Base-by-base conservation (phyloP, 2,329 filamentous ascomycete genomes). In the Lachnellula subtilissima region DNA sequence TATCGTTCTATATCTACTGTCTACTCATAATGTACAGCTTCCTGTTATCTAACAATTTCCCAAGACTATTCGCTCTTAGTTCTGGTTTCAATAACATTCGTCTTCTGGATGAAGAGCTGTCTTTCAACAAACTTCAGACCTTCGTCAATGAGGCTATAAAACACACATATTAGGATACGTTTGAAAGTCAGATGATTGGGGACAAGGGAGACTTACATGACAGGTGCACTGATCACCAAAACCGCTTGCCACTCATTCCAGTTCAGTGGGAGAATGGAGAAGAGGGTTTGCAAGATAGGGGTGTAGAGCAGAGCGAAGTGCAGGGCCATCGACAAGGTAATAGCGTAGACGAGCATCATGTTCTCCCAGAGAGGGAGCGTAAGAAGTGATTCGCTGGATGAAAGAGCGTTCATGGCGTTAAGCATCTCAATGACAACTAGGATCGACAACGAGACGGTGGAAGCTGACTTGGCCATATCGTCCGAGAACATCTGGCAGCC, bases 381-480 rank as follows among this genome's bases (percentile, higher is more conserved):
- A 54, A 99, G 75, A 12, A 99, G 84, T 15, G 90, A 96, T 75
- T 99, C 94, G 73, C 90, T 96, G 0, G 91, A 96, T 1, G 91
- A 97, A 35, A 99, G 82, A 0, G 93, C 94, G 71, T 99, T 99
- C 88, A 97, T 93, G 66, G 94, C 94, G 75, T 99, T 99, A 71
- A 99, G 83, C 94, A 99, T 99, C 77, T 99, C 94, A 69, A 99
- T 97, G 58, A 97, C 91, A 47, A 99, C 94, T 17, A 99, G 81
- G 67, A 88, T 88, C 3, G 90, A 96, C 59, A 99, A 81, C 6
- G 91, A 97, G 28, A 99, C 86, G 1, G 94, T 99, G 19, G 91
- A 96, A 2, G 91, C 94, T 5, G 92, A 84, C 74, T 93, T 92
- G 64, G 92, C 85, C 79, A 89, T 87, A 62, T 91, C 82, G 69